These are phyloP conservation scores for Grifola frondosa DNA, from an alignment of 1,284 basidiomycete genomes.

Conservation along the genomic window DNA sequence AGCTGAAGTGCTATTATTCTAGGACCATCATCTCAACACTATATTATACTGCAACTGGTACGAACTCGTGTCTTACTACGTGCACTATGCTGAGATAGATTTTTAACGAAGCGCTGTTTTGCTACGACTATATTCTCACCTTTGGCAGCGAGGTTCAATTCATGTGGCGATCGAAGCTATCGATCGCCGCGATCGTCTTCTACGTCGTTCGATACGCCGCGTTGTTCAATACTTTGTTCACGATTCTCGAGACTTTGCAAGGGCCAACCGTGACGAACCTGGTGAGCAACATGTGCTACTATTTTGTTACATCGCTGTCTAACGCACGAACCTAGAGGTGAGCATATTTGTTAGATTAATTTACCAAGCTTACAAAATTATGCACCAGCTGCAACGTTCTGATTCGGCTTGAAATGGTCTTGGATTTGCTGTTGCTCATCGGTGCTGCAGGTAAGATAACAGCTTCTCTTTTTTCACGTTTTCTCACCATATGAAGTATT, in stretches of 20 bases:
- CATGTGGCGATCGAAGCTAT: slow-evolving; percentile 29
- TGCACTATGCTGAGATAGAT: no score
- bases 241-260: slow-evolving; percentile 1
- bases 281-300: no score
- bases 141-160: slow-evolving; percentile 32
- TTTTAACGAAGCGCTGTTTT: slow-evolving; percentile 27
- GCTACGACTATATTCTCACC: slow-evolving; percentile 36
- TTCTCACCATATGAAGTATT: slow-evolving; percentile 9
- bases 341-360: neutral
- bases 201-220: slow-evolving; percentile 12
- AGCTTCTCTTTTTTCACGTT: neutral
- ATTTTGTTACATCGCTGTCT: neutral
- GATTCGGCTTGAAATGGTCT: slow-evolving; percentile 1
- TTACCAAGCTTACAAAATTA: no score
- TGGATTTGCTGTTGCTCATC: slow-evolving; percentile 4
- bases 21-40: no score
- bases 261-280: no score
- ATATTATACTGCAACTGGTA: no score
- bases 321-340: neutral
- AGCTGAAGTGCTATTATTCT: no score
- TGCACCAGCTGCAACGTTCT: slow-evolving; percentile 8
- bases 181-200: slow-evolving; percentile 5
- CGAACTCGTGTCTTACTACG: no score
- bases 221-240: slow-evolving; percentile 7
- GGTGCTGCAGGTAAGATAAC: slow-evolving; percentile 4